Conservation (phyloP, 108 stramenopile species). For the Skeletonema menzelii region DNA sequence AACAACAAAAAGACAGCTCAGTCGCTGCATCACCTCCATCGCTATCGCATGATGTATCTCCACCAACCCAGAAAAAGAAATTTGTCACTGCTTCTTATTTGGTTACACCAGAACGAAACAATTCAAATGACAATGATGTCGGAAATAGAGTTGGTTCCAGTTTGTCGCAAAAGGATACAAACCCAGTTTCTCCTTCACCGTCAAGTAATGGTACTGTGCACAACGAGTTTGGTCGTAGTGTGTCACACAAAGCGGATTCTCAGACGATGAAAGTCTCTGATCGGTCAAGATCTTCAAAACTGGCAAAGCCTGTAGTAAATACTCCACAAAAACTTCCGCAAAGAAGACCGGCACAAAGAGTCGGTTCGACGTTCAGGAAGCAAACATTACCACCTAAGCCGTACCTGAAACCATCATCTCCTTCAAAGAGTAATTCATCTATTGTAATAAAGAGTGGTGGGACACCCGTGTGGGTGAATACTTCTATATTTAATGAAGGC, state of each 20-base stretch:
- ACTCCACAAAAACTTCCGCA: not conserved
- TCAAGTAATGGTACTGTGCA: not conserved
- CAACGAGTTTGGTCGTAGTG: not conserved
- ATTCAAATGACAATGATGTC: not conserved
- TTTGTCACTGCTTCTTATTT: not conserved
- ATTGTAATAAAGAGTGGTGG: conserved; percentile 15
- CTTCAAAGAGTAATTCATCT: not conserved
- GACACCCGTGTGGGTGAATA: conserved; percentile 35
- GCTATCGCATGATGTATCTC: not conserved
- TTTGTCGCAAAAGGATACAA: too few relatives aligned
- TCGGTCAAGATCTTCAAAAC: not conserved
- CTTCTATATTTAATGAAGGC: conserved; percentile 14
- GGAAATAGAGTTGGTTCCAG: too few relatives aligned
- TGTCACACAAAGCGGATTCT: too few relatives aligned
- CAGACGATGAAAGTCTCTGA: not conserved
- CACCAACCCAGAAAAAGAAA: not conserved
- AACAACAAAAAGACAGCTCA: not conserved
- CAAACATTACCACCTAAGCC: not conserved
- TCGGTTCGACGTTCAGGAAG: not conserved
- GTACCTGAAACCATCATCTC: not conserved
- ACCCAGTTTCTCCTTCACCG: not conserved
- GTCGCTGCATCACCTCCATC: not conserved
- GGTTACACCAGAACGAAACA: not conserved
- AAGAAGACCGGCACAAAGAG: not conserved
- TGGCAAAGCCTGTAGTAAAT: not conserved